Evolutionary conservation across 164 flowering plant species (phyloP).

Genomic region (Paratinospora sagittata): DNA sequence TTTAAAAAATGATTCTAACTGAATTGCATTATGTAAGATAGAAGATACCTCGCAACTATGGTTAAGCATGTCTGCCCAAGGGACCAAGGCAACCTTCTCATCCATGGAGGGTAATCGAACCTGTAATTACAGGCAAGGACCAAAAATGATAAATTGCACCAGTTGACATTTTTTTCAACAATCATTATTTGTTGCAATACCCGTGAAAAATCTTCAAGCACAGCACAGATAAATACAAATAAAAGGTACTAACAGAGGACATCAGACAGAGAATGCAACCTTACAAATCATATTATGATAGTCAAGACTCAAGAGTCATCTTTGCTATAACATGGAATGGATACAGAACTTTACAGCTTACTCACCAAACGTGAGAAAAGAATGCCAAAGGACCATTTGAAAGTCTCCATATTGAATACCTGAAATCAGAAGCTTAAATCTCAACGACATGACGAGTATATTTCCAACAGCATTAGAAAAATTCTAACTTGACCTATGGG

Average conservation of each 20-base stretch:
- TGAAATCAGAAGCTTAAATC: slow-evolving; percentile 21
- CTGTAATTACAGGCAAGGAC: slow-evolving; percentile 27
- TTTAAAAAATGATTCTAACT: not conserved
- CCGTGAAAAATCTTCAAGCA: not conserved
- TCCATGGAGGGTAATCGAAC: slow-evolving; percentile 91
- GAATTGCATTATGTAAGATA: not conserved
- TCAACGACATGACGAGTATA: not conserved
- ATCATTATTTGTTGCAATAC: not conserved
- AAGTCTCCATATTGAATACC: slow-evolving; percentile 88
- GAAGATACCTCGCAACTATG: slow-evolving; percentile 79
- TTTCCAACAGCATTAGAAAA: not conserved
- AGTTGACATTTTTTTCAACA: not conserved
- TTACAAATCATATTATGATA: not conserved
- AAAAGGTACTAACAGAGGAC: not conserved
- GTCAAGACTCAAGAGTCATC: not conserved
- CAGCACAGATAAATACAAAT: not conserved
- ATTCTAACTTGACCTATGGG: not conserved
- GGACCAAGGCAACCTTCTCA: slow-evolving; percentile 88
- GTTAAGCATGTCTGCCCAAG: slow-evolving; percentile 99
- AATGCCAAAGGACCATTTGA: slow-evolving; percentile 97
- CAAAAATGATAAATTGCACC: not conserved
- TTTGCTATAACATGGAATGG: not conserved
- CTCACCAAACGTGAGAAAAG: slow-evolving; percentile 95
- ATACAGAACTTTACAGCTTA: slow-evolving; percentile 9
- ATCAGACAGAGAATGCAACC: not conserved